Base-by-base conservation (phyloP, 2,329 filamentous ascomycete species). In the Verticillium nubilum region DNA sequence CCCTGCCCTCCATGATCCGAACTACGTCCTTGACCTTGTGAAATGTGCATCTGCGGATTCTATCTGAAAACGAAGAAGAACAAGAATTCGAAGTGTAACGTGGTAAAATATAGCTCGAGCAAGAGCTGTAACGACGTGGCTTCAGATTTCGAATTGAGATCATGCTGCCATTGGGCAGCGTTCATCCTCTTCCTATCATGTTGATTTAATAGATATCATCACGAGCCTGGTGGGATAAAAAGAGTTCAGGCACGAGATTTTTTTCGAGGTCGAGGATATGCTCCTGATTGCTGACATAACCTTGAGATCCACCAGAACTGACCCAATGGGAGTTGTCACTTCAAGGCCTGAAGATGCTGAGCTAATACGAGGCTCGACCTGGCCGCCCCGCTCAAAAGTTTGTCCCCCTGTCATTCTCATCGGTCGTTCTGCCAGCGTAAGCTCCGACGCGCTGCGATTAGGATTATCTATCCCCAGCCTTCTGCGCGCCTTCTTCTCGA, bases 121-220 rank as follows among this genome's bases (percentile, higher is more conserved):
- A 47, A 61, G 29, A 57, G 23, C 29, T 63, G n/a, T 9, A 50
- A 50, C 1, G 10, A 25, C 54, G 19, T 65, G 76, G 83, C 83
- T 84, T 86, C 84, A 86, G 84, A 86, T 83, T 80, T 72, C 71
- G 74, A 75, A 73, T 77, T 86, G 80, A 85, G 80, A 86, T 86
- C 84, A 86, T 80, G 76, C 78, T 78, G 76, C 76, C 74, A 65
- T 66, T 62, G 63, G 74, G 74, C 73, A 80, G 77, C 79, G 76
- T 82, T 86, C 83, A 86, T 78, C 81, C 84, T 87, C 84, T 87
- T 87, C 84, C 84, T 87, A 87, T 87, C 81, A 84, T 84, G 73
- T 76, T 79, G 77, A 76, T 78, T 76, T 65, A 72, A 69, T 72
- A 71, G 74, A 80, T 57, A 84, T 86, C 84, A 86, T 87, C 84